Evolutionary conservation across 768 basidiomycete species (phyloP), one percentile per base, ranked within the genome.

Genomic region (Dacryopinax primogenitus): DNA sequence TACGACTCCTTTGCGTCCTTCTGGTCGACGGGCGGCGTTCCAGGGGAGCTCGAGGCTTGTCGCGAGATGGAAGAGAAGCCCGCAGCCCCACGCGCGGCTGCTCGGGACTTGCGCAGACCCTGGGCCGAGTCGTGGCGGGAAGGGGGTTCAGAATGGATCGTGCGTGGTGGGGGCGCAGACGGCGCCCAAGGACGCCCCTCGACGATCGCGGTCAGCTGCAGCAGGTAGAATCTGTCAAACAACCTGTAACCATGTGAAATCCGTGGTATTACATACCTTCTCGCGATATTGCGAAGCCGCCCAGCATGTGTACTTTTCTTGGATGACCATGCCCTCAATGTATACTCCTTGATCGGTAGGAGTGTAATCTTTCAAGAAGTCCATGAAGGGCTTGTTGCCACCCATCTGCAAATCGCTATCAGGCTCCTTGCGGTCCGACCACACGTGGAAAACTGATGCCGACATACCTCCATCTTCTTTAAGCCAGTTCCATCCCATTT

Each of bases 231-330:
- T 32, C 33, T 45, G 37, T 47, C 58, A 36, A 13, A 35, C 64
- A 16, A 30, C 26, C 3, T 39, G 63, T 23, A 16, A 4, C 13
- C 33, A 30, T 45, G 47, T 15, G 39, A 6, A 33, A 32, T 26
- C 18, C 64, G 0, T 41, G 51, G 3, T 41, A 66, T 23, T 34
- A 64, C 78, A 64, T 69, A 89, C 93, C 81, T 96, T 99, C 75
- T 93, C 90, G 44, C 89, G 84, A 76, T 98, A 98, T 76, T 97
- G 93, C 1, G 88, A 79, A 0, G 93, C 95, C 1, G 93, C 90
- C 92, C 94, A 96, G 37, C 84, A 88, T 72, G 92, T 90, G 75
- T 97, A 97, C 64, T 83, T 91, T 69, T 91, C 86, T 69, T 86
- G 82, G 33, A 85, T 71, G 66, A 77, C 83, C 71, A 85, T 79